Conservation (phyloP, 805 yeast species). For the Candida sanyiensis region DNA sequence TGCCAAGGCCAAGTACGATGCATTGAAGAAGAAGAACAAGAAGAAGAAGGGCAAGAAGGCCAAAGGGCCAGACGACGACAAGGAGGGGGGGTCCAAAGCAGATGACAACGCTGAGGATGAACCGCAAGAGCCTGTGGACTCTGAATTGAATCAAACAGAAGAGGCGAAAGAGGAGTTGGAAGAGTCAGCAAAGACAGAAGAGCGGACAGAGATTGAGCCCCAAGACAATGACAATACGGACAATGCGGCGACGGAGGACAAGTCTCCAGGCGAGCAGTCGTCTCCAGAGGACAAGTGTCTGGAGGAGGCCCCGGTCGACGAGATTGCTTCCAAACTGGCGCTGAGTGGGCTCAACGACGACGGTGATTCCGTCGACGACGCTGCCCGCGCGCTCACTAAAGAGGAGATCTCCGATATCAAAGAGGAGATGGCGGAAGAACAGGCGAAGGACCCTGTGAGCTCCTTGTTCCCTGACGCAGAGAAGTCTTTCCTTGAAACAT, state of each 20-base stretch:
- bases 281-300: too few relatives aligned
- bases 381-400: neutral
- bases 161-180: constrained; percentile 7
- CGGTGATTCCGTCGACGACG: constrained; percentile 1
- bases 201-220: neutral
- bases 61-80: constrained; percentile 14
- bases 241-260: too few relatives aligned
- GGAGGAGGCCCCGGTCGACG: neutral
- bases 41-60: constrained; percentile 37
- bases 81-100: constrained; percentile 5
- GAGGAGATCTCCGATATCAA: neutral
- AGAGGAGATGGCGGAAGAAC: neutral
- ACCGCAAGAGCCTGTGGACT: too few relatives aligned
- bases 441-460: constrained; percentile 9
- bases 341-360: constrained; percentile 7
- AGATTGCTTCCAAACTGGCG: neutral
- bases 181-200: neutral
- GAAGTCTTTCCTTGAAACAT: constrained; percentile 26
- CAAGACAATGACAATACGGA: neutral
- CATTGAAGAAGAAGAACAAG: constrained; percentile 56
- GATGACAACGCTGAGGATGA: constrained; percentile 9
- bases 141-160: too few relatives aligned
- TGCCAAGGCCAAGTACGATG: constrained; percentile 51
- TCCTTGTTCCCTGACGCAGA: constrained; percentile 16
- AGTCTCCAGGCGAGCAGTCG: too few relatives aligned